Base-by-base conservation (phyloP, 1,284 basidiomycete species). In the Marasmius oreades region DNA sequence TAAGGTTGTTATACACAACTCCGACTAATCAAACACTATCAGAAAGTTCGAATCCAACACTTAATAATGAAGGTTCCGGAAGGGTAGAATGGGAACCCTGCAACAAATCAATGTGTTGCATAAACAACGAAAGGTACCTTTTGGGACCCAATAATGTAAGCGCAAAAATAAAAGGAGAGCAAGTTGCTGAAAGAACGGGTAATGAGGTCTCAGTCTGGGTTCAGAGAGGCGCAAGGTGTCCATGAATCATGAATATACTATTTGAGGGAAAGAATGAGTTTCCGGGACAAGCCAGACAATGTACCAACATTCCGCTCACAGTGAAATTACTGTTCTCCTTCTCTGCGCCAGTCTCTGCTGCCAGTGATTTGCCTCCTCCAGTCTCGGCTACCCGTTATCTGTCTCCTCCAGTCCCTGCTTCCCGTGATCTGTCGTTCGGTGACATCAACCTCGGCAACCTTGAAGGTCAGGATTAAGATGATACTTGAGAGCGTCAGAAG, bases 331-430 rank as follows among this genome's bases (percentile, higher is more conserved):
- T 20, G 22, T 18, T 28, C 36, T 26, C 43, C 52, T 20, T 53
- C 52, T 45, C 52, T 53, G 39, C 52, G 16, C 52, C 24, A 45
- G 23, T 55, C 45, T 24, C 26, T 39, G 43, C 43, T 53, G 47
- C 56, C 52, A 43, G 47, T 50, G 26, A 39, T 46, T 28, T 48
- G 45, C 10, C 34, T 20, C 23, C 48, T 48, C 55, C 55, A 56
- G 36, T 52, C 51, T 18, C 37, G 45, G 16, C 51, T 46, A 2
- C 46, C 36, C 10, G 44, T 45, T 11, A 53, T 55, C 26, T 57
- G 34, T 16, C 58, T 26, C 18, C 48, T 53, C 55, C 55, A 56
- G 33, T 52, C 51, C 28, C 37, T 50, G 16, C 51, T 46, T 1
- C 46, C 36, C 14, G 44, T 45, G 16, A 53, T 55, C 33, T 57